Base-by-base conservation (phyloP, 2,329 filamentous ascomycete genomes). In the Beauveria bassiana region DNA sequence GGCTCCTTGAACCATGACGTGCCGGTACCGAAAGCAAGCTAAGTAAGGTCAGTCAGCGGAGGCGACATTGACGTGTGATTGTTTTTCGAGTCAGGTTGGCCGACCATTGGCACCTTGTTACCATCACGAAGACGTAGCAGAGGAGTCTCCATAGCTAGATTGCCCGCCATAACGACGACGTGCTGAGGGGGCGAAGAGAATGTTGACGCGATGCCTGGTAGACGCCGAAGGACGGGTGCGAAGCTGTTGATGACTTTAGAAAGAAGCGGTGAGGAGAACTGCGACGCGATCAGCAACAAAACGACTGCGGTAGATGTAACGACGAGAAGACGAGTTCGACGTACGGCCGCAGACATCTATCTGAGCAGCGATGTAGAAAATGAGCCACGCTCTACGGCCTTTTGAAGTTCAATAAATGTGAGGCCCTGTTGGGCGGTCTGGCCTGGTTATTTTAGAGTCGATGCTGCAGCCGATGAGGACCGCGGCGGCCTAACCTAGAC, bases 1-100 rank as follows among this genome's bases (percentile, higher is more conserved):
- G 47, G 34, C 53, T 45, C 16, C 31, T 61, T 61, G 46, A 42
- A 61, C 60, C 60, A 61, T 38, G 53, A 46, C 12, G 60, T 56
- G 12, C 60, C 51, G 10, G 60, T 57, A 42, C 60, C 60, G 22
- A 61, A 61, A 24, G 43, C 60, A n/a, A 56, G 56, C 56, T 59
- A 43, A 12, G 31, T 18, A 40, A 9, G 51, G 53, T 22, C 7
- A 50, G 55, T 59, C 28, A 46, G 18, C 31, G n/a, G 28, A 24
- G 45, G 20, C 43, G 16, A 16, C 28, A 47, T 58, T 40, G 45
- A 40, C n/a, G 34, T 57, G 42, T 20, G 28, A 12, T 34, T 12
- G 31, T 26, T 46, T 31, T 46, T 45, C 20, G 31, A 26, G 34
- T 12, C 18, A 22, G 56, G 46, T 14, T 20, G 8, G 38, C 60